These are phyloP conservation scores for Multifurca ochricompacta DNA, from an alignment of 768 basidiomycete genomes.

Conservation along the genomic window DNA sequence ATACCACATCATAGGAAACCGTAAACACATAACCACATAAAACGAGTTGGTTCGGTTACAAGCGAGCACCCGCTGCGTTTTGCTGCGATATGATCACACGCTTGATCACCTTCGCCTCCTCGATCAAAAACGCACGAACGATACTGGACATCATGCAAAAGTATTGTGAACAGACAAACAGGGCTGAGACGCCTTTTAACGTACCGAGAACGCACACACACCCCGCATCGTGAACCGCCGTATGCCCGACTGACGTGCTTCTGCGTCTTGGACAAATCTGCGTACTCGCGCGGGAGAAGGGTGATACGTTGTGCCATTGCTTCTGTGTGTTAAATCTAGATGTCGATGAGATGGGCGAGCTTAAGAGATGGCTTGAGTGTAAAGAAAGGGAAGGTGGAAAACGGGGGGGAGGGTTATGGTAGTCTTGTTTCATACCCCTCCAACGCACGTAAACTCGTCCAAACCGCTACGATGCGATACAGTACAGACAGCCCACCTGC, in stretches of 20 bases:
- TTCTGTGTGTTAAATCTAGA: slow-evolving; percentile 1
- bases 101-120: slow-evolving; percentile 99
- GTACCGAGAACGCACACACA: slow-evolving; percentile 91
- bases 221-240: slow-evolving; percentile 96
- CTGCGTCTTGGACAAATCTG: slow-evolving; percentile 91
- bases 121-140: slow-evolving; percentile 95
- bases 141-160: no score
- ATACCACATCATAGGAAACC: background rate
- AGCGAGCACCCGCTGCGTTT: slow-evolving; percentile 27
- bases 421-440: background rate
- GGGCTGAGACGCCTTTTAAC: slow-evolving; percentile 23
- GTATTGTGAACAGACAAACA: no score
- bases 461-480: no score
- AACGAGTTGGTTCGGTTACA: slow-evolving; percentile 1
- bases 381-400: background rate
- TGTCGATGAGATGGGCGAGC: background rate
- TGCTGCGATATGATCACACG: slow-evolving; percentile 93
- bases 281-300: slow-evolving; percentile 93
- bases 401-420: background rate
- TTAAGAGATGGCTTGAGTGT: no score
- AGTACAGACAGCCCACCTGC: no score
- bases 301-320: slow-evolving; percentile 98
- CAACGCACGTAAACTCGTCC: no score
- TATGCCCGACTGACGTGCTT: slow-evolving; percentile 97
- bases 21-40: background rate